A percentile compares a stretch with the other conserved stretches of the same genome.
phyloP scores from a whole-genome alignment of 2,329 filamentous ascomycete genomes.

The Botryotinia convoluta region DNA sequence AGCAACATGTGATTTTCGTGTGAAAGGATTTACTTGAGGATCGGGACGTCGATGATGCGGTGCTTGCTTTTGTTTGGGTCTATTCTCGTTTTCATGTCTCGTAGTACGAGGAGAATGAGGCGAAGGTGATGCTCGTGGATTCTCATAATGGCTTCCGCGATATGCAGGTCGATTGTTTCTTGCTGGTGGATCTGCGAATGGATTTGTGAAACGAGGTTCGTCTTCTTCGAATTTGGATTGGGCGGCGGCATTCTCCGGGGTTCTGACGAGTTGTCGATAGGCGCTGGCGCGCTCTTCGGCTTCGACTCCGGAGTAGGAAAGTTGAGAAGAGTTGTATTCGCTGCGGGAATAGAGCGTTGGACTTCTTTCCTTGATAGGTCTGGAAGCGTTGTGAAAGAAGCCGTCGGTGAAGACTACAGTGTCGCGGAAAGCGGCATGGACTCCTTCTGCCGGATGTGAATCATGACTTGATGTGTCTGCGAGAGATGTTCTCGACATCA shows the following conservation, averaged over 20 bases:
- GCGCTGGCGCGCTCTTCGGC: neutral
- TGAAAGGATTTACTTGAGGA: neutral
- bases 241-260: neutral
- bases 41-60: neutral
- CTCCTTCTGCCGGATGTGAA: neutral
- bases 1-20: conserved; percentile 4
- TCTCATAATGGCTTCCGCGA: neutral
- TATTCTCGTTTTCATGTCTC: neutral
- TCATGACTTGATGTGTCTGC: neutral
- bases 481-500: conserved; percentile 19
- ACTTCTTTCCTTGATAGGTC: neutral
- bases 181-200: neutral
- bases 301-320: neutral
- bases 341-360: neutral
- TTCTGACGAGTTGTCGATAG: conserved; percentile 2
- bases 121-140: neutral
- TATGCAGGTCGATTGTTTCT: neutral
- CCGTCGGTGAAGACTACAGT: conserved; percentile 9
- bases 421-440: conserved; percentile 25
- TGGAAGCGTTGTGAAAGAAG: neutral
- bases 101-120: conserved; percentile 13
- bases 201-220: neutral
- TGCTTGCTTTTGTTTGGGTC: neutral
- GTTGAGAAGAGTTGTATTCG: neutral
- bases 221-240: neutral